Conservation (phyloP, 2,329 filamentous ascomycete species). For the Trematosphaeria pertusa region DNA sequence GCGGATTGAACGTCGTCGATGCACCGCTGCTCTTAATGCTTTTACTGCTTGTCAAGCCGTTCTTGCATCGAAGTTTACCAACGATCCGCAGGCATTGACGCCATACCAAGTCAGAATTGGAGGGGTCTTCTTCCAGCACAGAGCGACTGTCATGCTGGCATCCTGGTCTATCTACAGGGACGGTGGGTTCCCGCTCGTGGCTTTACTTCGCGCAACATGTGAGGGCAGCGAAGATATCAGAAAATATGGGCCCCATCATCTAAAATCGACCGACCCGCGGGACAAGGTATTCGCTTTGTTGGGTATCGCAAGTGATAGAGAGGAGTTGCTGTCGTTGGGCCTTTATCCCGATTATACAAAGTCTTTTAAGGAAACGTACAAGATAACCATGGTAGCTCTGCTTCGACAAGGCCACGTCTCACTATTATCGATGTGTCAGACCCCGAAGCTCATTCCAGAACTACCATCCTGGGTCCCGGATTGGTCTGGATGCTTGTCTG, state of each 20-base stretch:
- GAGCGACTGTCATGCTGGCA: slow-evolving; percentile 15
- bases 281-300: slow-evolving; percentile 26
- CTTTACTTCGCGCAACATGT: slow-evolving; percentile 20
- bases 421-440: slow-evolving; percentile 16
- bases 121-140: slow-evolving; percentile 6
- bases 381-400: slow-evolving; percentile 13
- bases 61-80: background rate
- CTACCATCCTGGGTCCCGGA: slow-evolving; percentile 21
- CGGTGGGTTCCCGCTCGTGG: slow-evolving; percentile 11
- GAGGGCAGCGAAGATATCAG: slow-evolving; percentile 10
- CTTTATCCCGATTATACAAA: slow-evolving; percentile 17
- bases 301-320: slow-evolving; percentile 19
- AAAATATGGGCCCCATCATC: slow-evolving; percentile 9
- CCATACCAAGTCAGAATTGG: slow-evolving; percentile 8
- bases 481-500: slow-evolving; percentile 16
- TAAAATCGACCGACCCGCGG: slow-evolving; percentile 18
- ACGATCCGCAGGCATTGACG: background rate
- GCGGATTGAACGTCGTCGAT: slow-evolving; percentile 7
- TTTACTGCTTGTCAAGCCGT: slow-evolving; percentile 10
- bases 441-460: background rate
- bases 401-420: slow-evolving; percentile 20
- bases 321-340: slow-evolving; percentile 12
- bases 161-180: slow-evolving; percentile 9
- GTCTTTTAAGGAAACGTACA: slow-evolving; percentile 11
- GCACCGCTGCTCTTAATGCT: slow-evolving; percentile 9